Evolutionary conservation across 345 rosid species (phyloP).

Genomic region (Camelina neglecta): DNA sequence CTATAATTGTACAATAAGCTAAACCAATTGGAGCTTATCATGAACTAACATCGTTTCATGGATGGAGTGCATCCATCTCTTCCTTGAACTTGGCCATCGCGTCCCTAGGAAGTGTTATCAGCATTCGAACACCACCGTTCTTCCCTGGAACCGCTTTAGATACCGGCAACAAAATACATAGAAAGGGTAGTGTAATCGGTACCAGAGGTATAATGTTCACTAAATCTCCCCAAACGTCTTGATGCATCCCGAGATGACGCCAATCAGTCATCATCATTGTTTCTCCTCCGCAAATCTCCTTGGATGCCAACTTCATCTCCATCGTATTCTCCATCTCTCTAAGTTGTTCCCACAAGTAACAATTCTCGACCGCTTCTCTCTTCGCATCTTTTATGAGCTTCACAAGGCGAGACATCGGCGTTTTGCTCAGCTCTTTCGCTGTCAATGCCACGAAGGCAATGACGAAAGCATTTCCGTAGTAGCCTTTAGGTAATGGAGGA

Average conservation of each 20-base stretch:
- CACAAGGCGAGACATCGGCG: not conserved
- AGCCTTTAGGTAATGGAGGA: not conserved
- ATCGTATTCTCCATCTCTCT: not conserved
- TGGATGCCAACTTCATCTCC: not conserved
- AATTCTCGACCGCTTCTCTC: not conserved
- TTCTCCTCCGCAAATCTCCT: not conserved
- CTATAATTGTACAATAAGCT: too few species aligned
- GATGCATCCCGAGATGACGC: not conserved
- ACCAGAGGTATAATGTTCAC: slow-evolving; percentile 1
- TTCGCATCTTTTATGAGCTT: not conserved
- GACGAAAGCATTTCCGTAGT: not conserved
- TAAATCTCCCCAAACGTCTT: not conserved
- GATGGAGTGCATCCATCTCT: slow-evolving; percentile 37
- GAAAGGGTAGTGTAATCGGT: slow-evolving; percentile 40
- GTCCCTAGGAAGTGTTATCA: slow-evolving; percentile 48
- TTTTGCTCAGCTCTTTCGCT: not conserved
- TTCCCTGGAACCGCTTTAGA: slow-evolving; percentile 35
- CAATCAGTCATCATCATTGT: not conserved
- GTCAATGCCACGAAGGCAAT: not conserved
- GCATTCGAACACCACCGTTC: slow-evolving; percentile 49
- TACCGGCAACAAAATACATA: not conserved
- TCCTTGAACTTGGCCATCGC: slow-evolving; percentile 51
- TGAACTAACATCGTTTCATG: not conserved
- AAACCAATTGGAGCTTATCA: too few species aligned
- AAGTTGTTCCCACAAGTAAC: not conserved